A percentile compares a stretch with the other conserved stretches of the same genome.
phyloP scores from a whole-genome alignment of 192 early-diverging fungal genomes.

The Coemansia sp. region DNA sequence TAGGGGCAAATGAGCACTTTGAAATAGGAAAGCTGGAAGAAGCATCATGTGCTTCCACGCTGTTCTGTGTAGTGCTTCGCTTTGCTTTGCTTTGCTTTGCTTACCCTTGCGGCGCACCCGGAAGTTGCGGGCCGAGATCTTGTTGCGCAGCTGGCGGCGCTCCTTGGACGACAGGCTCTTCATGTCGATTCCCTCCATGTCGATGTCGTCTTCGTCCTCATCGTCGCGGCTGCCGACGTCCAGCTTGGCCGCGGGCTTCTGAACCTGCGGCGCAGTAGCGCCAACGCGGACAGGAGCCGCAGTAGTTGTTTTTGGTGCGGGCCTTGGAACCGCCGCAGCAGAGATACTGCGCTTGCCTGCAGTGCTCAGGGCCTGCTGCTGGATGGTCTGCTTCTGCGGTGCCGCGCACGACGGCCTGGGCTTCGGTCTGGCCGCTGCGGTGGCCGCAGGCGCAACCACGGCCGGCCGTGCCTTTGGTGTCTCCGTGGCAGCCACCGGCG shows the following conservation, averaged over 20 bases:
- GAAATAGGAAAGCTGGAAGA: no score
- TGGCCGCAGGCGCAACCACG: background rate
- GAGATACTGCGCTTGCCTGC: slow-evolving; percentile 9
- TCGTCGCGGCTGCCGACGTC: background rate
- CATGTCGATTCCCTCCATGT: slow-evolving; percentile 53
- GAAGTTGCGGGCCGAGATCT: slow-evolving; percentile 84
- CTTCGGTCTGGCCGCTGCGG: background rate
- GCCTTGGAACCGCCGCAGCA: background rate
- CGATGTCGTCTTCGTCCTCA: slow-evolving; percentile 30
- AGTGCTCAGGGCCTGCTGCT: slow-evolving; percentile 22
- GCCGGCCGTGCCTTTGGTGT: background rate
- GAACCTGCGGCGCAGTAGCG: background rate
- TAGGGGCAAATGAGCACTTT: no score
- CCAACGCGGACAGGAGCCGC: background rate
- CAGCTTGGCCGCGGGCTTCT: background rate
- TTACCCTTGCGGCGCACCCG: slow-evolving; percentile 77
- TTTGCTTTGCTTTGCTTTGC: background rate
- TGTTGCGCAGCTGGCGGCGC: slow-evolving; percentile 81
- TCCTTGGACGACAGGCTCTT: slow-evolving; percentile 72
- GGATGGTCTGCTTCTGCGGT: slow-evolving; percentile 18
- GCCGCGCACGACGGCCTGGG: background rate
- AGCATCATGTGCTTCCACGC: no score
- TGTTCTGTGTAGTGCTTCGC: no score
- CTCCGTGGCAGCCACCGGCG: background rate
- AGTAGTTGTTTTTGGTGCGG: slow-evolving; percentile 10